phyloP scores from a whole-genome alignment of 257 asterid species.

The Gentiana macrophylla region DNA sequence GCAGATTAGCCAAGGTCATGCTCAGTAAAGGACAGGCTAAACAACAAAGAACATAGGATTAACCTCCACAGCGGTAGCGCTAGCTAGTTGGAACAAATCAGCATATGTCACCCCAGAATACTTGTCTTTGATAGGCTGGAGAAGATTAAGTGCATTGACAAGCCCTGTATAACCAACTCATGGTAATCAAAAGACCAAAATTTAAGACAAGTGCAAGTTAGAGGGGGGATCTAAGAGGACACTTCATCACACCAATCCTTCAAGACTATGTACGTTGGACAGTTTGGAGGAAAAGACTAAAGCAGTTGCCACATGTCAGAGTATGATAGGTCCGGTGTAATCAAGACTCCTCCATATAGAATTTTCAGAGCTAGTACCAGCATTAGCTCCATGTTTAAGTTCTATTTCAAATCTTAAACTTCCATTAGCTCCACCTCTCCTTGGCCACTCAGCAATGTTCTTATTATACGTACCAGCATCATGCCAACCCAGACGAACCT shows the following conservation, averaged over 20 bases:
- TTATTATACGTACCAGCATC: constrained; percentile 96
- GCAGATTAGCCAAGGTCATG: constrained; percentile 9
- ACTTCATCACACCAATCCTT: too few species aligned
- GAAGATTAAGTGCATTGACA: constrained; percentile 90
- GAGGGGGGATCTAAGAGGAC: too few species aligned
- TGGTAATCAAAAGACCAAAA: constrained; percentile 13
- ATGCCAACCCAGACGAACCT: constrained; percentile 99
- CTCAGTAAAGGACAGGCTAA: constrained; percentile 1
- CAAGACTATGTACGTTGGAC: too few species aligned
- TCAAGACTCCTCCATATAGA: too few species aligned
- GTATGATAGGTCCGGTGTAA: too few species aligned
- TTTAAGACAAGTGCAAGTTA: background rate
- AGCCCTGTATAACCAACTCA: constrained; percentile 55
- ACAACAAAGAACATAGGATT: constrained; percentile 6
- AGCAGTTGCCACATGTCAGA: too few species aligned
- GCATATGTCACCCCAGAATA: constrained; percentile 75
- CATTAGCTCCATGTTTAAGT: constrained; percentile 92
- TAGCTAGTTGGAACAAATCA: constrained; percentile 90
- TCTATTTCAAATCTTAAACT: constrained; percentile 91
- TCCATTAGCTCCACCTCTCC: constrained; percentile 95
- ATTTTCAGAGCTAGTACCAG: constrained; percentile 40
- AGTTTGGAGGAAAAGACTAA: too few species aligned
- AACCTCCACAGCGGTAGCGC: constrained; percentile 97
- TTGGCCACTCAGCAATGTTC: constrained; percentile 86
- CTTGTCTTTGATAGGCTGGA: constrained; percentile 92